Percentiles rank a stretch among this genome's conserved stretches.
These are phyloP conservation scores for Termitomyces sp. DNA, from an alignment of 768 basidiomycete species.

Conservation along the genomic window DNA sequence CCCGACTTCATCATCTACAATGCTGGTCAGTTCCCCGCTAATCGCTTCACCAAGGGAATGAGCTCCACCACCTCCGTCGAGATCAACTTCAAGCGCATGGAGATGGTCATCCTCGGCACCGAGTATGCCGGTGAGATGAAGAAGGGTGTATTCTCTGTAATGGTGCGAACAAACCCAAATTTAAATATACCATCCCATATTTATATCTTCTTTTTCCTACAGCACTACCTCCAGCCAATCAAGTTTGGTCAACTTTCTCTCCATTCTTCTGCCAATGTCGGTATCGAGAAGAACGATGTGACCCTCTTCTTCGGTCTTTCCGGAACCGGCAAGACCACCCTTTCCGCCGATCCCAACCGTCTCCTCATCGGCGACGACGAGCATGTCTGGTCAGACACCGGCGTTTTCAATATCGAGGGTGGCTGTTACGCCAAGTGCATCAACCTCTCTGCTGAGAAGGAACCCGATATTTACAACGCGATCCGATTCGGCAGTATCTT, in stretches of 20 bases:
- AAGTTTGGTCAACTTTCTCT: slow-evolving; percentile 97
- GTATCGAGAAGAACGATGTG: slow-evolving; percentile 82
- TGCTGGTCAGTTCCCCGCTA: slow-evolving; percentile 99
- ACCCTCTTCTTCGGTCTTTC: slow-evolving; percentile 99
- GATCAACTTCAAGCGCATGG: slow-evolving; percentile 99
- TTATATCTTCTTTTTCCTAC: slow-evolving; percentile 10
- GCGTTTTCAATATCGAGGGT: slow-evolving; percentile 99
- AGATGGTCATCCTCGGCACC: slow-evolving; percentile 99
- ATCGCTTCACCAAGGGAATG: slow-evolving; percentile 99
- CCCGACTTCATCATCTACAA: slow-evolving; percentile 99
- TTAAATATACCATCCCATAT: slow-evolving; percentile 6
- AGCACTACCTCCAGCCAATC: slow-evolving; percentile 98
- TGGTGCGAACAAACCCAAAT: slow-evolving; percentile 44
- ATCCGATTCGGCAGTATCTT: slow-evolving; percentile 95
- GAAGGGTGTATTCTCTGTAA: slow-evolving; percentile 99
- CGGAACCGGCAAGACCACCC: slow-evolving; percentile 97
- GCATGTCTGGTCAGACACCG: slow-evolving; percentile 98
- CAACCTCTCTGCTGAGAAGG: slow-evolving; percentile 95
- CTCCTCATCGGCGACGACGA: slow-evolving; percentile 97
- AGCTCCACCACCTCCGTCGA: slow-evolving; percentile 97
- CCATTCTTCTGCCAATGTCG: slow-evolving; percentile 97
- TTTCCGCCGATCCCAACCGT: slow-evolving; percentile 93
- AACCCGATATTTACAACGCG: slow-evolving; percentile 95
- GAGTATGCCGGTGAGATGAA: slow-evolving; percentile 99
- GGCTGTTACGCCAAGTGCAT: slow-evolving; percentile 99